These are phyloP conservation scores for Plasmodium adleri DNA, from an alignment of 169 alveolate species.

Conservation along the genomic window DNA sequence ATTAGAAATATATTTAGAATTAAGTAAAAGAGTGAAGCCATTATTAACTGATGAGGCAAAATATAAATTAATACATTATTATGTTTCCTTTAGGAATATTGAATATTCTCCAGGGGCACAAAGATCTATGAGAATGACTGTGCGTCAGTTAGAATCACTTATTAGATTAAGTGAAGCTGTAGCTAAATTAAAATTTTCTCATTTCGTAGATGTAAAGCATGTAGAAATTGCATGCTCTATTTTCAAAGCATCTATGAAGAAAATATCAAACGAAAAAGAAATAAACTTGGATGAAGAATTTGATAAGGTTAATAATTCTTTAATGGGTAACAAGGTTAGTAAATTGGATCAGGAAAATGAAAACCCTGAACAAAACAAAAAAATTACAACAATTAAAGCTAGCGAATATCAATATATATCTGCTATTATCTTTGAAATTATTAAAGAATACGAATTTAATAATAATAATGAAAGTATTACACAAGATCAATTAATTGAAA, in stretches of 20 bases:
- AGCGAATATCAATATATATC: slow-evolving; percentile 82
- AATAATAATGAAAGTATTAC: slow-evolving; percentile 78
- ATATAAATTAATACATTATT: slow-evolving; percentile 90
- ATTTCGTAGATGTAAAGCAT: slow-evolving; percentile 90
- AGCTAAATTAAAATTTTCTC: slow-evolving; percentile 95
- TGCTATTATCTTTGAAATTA: slow-evolving; percentile 83
- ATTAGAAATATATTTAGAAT: slow-evolving; percentile 92
- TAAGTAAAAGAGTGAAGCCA: slow-evolving; percentile 94
- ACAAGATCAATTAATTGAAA: slow-evolving; percentile 82
- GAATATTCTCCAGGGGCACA: slow-evolving; percentile 90
- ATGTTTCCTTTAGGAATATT: slow-evolving; percentile 92
- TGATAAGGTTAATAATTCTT: slow-evolving; percentile 33
- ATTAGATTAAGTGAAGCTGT: slow-evolving; percentile 96
- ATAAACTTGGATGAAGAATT: slow-evolving; percentile 76
- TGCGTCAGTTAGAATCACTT: slow-evolving; percentile 96
- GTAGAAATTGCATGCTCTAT: slow-evolving; percentile 95
- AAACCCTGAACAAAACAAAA: slow-evolving; percentile 26
- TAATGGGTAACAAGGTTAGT: slow-evolving; percentile 12
- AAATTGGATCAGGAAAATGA: slow-evolving; percentile 21
- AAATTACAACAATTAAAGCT: slow-evolving; percentile 71
- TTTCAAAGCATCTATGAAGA: slow-evolving; percentile 89
- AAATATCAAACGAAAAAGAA: slow-evolving; percentile 81
- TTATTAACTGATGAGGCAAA: slow-evolving; percentile 94
- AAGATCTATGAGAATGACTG: slow-evolving; percentile 95
- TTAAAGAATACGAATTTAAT: slow-evolving; percentile 80